phyloP scores from a whole-genome alignment of 169 alveolate genomes.

The Eimeria zaria region DNA sequence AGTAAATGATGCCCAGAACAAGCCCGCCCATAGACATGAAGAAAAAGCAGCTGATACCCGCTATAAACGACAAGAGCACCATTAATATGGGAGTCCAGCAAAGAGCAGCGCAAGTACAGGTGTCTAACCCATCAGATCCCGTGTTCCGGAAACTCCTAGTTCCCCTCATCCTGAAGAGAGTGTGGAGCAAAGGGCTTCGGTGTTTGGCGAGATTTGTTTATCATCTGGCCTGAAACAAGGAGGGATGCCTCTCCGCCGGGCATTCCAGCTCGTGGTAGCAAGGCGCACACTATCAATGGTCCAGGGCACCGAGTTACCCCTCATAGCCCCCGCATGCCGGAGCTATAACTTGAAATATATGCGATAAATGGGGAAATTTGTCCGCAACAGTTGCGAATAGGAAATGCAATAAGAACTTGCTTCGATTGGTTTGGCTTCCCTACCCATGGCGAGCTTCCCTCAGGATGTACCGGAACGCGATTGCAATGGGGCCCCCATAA shows the following conservation, averaged over 20 bases:
- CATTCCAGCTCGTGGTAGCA: not conserved
- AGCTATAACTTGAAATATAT: not conserved
- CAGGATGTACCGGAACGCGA: not conserved
- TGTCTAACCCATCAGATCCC: not conserved
- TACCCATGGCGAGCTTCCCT: not conserved
- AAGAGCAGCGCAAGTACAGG: not conserved
- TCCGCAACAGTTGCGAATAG: not conserved
- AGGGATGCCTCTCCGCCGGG: not conserved
- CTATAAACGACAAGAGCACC: constrained; percentile 1
- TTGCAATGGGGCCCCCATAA: not conserved
- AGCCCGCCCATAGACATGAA: constrained; percentile 34
- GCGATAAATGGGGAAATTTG: not conserved
- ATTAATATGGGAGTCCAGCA: constrained; percentile 31
- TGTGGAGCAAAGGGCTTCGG: not conserved
- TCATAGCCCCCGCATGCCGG: not conserved
- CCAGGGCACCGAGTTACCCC: not conserved
- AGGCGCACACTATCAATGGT: not conserved
- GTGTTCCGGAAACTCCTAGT: not conserved
- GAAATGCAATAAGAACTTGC: not conserved
- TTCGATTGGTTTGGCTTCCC: not conserved
- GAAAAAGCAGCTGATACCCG: constrained; percentile 14
- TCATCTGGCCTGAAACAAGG: not conserved
- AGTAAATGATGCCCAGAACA: constrained; percentile 18
- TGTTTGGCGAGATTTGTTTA: not conserved
- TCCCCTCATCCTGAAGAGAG: constrained; percentile 13